Conservation (phyloP, 495 filamentous ascomycete species). For the Daldinia concentrica region DNA sequence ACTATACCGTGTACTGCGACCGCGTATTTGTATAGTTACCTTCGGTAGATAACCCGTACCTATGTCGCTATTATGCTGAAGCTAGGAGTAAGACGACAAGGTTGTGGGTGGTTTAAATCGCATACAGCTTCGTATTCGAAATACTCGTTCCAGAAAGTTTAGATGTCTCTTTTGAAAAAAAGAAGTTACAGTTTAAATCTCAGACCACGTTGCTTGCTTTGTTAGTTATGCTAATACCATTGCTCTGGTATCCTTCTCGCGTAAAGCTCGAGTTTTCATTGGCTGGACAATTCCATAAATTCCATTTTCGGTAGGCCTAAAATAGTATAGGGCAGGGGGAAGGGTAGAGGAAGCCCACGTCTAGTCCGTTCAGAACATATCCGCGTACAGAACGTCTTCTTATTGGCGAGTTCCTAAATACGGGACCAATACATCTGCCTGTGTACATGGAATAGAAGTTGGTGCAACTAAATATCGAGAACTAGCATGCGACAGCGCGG, state of each 20-base stretch:
- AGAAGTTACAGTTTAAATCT: not conserved
- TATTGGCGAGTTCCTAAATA: conserved; percentile 15
- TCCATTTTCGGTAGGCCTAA: not conserved
- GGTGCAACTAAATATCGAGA: not conserved
- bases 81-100: not conserved
- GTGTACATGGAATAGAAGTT: not conserved
- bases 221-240: not conserved
- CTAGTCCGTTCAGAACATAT: not conserved
- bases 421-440: not conserved
- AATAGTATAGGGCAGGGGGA: not conserved
- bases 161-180: not conserved
- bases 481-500: not conserved
- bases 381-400: conserved; percentile 9
- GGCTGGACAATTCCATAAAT: not conserved
- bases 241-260: not conserved
- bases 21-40: not conserved
- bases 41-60: not conserved
- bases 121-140: not conserved
- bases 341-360: not conserved
- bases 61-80: not conserved
- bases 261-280: not conserved
- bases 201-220: not conserved
- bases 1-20: too few relatives aligned
- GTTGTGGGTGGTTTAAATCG: not conserved
- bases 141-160: not conserved